These are phyloP conservation scores for Euphrasia arctica DNA, from an alignment of 305 asterid species.

Conservation along the genomic window DNA sequence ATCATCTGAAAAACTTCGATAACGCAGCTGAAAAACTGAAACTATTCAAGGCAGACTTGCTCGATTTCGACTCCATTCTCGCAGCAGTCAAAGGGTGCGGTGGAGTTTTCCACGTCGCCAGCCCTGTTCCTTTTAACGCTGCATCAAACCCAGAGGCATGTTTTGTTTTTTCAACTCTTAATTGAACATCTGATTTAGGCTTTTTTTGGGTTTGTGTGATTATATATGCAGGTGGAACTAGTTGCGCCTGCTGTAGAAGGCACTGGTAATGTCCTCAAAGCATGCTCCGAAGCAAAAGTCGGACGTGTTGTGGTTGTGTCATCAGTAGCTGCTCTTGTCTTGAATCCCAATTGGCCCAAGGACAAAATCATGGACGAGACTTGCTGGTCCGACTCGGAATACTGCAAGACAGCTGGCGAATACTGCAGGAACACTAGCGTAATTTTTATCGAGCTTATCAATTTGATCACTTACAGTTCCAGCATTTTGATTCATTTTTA, in stretches of 20 bases:
- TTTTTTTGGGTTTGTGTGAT: no score
- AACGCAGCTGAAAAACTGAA: constrained; percentile 50
- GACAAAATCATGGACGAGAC: constrained; percentile 52
- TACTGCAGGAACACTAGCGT: constrained; percentile 66
- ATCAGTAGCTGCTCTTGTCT: constrained; percentile 45
- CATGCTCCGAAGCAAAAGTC: constrained; percentile 60
- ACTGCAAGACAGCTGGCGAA: no score
- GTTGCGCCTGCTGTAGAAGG: constrained; percentile 72
- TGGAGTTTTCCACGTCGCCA: constrained; percentile 82
- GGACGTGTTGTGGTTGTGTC: constrained; percentile 63
- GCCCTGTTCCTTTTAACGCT: constrained; percentile 57
- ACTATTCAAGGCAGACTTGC: constrained; percentile 64
- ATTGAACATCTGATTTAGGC: background rate
- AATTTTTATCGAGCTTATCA: constrained; percentile 3
- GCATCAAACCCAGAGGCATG: constrained; percentile 71
- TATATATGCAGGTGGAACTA: constrained; percentile 56
- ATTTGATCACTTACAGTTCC: background rate
- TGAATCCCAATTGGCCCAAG: constrained; percentile 63
- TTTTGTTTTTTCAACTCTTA: background rate
- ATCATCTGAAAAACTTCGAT: constrained; percentile 52
- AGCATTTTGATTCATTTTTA: background rate
- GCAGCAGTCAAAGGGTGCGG: constrained; percentile 61
- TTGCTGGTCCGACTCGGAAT: constrained; percentile 76
- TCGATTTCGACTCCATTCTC: constrained; percentile 56
- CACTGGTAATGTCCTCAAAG: constrained; percentile 68